These are phyloP conservation scores for Gloeopeniophorella convolvens DNA, from an alignment of 768 basidiomycete genomes.

Conservation along the genomic window DNA sequence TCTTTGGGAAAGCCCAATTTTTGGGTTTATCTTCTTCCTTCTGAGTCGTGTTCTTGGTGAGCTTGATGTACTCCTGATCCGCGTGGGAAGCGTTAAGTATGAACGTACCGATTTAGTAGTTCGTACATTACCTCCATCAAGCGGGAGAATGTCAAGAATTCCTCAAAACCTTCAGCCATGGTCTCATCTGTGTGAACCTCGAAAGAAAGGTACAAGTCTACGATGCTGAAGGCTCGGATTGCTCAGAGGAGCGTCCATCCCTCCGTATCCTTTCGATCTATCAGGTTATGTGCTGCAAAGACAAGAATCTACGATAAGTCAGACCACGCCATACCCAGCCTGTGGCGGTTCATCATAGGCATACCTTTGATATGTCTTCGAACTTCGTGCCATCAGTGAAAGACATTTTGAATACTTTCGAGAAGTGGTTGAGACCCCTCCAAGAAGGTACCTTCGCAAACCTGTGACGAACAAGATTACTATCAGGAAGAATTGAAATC, in stretches of 20 bases:
- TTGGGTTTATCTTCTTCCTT: no score
- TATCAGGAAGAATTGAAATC: background rate
- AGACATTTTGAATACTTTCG: constrained; percentile 21
- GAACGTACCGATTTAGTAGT: background rate
- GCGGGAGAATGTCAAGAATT: background rate
- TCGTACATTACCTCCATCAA: no score
- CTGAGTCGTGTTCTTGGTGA: no score
- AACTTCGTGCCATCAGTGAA: constrained; percentile 34
- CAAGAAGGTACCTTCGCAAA: constrained; percentile 29
- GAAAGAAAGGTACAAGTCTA: background rate
- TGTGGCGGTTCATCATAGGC: background rate
- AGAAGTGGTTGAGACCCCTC: constrained; percentile 32
- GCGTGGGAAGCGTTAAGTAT: background rate
- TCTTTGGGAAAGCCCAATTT: background rate
- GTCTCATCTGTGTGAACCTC: background rate
- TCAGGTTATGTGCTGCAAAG: no score
- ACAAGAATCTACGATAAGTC: no score
- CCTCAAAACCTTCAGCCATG: background rate
- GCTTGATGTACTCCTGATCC: no score
- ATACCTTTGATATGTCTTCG: constrained; percentile 33
- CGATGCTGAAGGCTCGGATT: no score
- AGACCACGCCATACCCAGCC: no score
- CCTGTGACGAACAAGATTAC: constrained; percentile 22
- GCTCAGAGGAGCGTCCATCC: no score
- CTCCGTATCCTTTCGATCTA: no score